Percentiles rank a stretch among this genome's conserved stretches.
Evolutionary conservation across 1,284 basidiomycete species (phyloP).

Genomic region (Moniliella sp.): DNA sequence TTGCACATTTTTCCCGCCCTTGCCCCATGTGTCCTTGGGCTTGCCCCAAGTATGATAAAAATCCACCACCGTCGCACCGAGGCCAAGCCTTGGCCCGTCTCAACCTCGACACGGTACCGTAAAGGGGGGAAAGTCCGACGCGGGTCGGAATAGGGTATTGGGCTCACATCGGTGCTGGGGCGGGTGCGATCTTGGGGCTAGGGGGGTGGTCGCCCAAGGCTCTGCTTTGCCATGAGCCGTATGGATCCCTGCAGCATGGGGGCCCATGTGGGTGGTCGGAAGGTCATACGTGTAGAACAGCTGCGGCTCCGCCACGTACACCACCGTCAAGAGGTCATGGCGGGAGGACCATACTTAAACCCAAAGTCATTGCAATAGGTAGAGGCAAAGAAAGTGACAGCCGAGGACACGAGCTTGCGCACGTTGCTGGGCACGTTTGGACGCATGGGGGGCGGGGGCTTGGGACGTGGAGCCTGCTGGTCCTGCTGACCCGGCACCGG

Average conservation of each 20-base stretch:
- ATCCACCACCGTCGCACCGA: conserved; percentile 22
- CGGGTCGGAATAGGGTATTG: background rate
- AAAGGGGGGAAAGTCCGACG: conserved; percentile 3
- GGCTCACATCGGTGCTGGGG: background rate
- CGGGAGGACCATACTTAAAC: conserved; percentile 16
- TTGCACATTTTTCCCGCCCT: conserved; percentile 14
- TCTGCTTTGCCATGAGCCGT: conserved; percentile 2
- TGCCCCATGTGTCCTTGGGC: conserved; percentile 11
- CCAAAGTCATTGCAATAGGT: conserved; percentile 17
- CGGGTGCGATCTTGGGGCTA: background rate
- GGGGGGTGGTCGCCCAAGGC: background rate
- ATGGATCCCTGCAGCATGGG: conserved; percentile 8
- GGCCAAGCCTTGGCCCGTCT: conserved; percentile 8
- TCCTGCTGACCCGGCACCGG: too few species aligned
- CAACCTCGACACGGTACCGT: conserved; percentile 16
- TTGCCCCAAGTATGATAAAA: conserved; percentile 8
- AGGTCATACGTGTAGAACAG: conserved; percentile 12
- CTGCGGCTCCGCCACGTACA: conserved; percentile 18
- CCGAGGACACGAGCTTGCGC: conserved; percentile 11
- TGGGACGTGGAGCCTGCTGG: too few species aligned
- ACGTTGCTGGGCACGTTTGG: conserved; percentile 7
- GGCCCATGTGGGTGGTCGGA: conserved; percentile 5
- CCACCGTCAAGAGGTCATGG: conserved; percentile 24
- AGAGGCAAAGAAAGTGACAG: conserved; percentile 14
- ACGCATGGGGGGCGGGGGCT: too few species aligned